Evolutionary conservation across 805 yeast genomes (phyloP), one percentile per base, ranked within the genome.

Genomic region (Kodamaea jinghongensis): DNA sequence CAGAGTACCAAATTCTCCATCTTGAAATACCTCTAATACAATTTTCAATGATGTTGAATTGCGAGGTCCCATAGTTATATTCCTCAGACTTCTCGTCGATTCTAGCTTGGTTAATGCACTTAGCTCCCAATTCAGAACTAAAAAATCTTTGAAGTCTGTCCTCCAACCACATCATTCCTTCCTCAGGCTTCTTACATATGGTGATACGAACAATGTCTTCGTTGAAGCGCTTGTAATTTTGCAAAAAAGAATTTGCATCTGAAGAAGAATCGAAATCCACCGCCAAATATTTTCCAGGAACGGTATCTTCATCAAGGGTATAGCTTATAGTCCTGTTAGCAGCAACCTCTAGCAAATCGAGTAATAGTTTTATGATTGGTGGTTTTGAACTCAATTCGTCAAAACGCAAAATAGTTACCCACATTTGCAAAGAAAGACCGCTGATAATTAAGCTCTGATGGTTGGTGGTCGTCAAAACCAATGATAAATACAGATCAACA

Each of bases 1-100:
- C 78, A 26, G 63, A 73, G 52, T 87, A 89, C 96, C 97, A 91
- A 12, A 88, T 80, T 52, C 87, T 79, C 99, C 99, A 95, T 55
- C 99, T 77, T 9, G 93, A 81, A 16, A 95, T 83, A 27, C 98
- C 99, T 44, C 96, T 76, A 25, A 93, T 78, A 49, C 95, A 83
- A 26, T 96, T 83, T 60, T 91, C 98, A 17, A 89, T 86, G 17
- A 89, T 79, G 55, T 81, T 82, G 45, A 93, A 80, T 56, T 89
- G 96, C 0, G 95, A 78, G 38, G 82, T 75, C 0, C 95, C 93
- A 44, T 79, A 75, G 31, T 84, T 73, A 55, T 78, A 86, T 4
- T 96, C 84, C 43, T 83, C 78, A 2, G 78, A 72, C 37, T 70
- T 68, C 45, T 74, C 84, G 34, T 73, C 77, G 44, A 87, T 60